These are phyloP conservation scores for Aspergillus brunneoviolaceus DNA, from an alignment of 2,329 filamentous ascomycete species.

Conservation along the genomic window DNA sequence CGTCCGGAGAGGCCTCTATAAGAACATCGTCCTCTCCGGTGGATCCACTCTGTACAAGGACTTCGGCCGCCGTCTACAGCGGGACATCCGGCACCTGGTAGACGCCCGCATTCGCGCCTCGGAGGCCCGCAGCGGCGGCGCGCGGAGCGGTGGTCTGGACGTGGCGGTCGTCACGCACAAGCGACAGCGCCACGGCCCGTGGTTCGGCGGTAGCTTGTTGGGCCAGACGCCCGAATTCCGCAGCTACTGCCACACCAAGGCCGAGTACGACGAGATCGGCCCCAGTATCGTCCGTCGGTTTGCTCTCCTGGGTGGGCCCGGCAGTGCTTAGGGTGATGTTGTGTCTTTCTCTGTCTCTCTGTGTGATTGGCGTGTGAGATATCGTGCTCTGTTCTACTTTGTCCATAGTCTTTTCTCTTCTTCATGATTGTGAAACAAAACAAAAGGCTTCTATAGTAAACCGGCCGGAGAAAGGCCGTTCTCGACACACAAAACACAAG, in stretches of 20 bases:
- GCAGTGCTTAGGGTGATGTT: slow-evolving; percentile 47
- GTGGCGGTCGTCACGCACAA: slow-evolving; percentile 98
- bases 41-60: slow-evolving; percentile 98
- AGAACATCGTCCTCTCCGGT: slow-evolving; percentile 98
- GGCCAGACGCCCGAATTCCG: slow-evolving; percentile 98
- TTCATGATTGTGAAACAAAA: not conserved
- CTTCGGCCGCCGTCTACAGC: slow-evolving; percentile 91
- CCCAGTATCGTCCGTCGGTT: slow-evolving; percentile 95
- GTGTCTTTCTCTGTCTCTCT: slow-evolving; percentile 5
- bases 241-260: slow-evolving; percentile 96
- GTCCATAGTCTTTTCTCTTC: slow-evolving; percentile 30
- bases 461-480: not conserved
- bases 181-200: slow-evolving; percentile 93
- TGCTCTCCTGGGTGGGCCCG: slow-evolving; percentile 87
- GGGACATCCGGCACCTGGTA: slow-evolving; percentile 94
- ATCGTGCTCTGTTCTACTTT: slow-evolving; percentile 18
- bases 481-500: not conserved
- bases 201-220: slow-evolving; percentile 95
- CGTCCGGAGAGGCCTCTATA: slow-evolving; percentile 94
- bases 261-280: slow-evolving; percentile 88
- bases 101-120: slow-evolving; percentile 90
- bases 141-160: slow-evolving; percentile 88
- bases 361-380: slow-evolving; percentile 20
- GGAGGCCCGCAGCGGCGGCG: slow-evolving; percentile 86
- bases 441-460: not conserved